These are phyloP conservation scores for Sporothrix curviconia DNA, from an alignment of 2,329 filamentous ascomycete species.

Conservation along the genomic window DNA sequence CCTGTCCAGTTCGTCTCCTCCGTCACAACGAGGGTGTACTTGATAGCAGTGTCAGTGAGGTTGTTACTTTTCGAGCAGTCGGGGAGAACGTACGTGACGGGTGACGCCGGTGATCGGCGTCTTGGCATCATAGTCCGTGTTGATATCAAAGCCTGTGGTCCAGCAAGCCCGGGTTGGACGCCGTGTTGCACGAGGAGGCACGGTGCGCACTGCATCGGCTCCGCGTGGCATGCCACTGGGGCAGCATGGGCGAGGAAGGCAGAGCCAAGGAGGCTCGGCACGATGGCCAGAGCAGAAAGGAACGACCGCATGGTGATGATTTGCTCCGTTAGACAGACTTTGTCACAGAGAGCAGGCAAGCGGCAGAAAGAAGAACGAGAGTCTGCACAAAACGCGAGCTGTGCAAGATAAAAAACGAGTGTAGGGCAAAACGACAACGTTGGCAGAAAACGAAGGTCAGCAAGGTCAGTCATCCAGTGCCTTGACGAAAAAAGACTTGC, in stretches of 20 bases:
- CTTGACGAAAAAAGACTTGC: background rate
- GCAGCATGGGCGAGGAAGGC: slow-evolving; percentile 3
- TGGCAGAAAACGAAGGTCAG: slow-evolving; percentile 1
- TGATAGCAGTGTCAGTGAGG: background rate
- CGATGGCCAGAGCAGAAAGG: slow-evolving; percentile 10
- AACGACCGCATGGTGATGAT: slow-evolving; percentile 6
- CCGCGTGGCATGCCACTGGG: background rate
- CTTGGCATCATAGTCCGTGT: slow-evolving; percentile 19
- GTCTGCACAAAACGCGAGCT: background rate
- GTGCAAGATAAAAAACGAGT: background rate
- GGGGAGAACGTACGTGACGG: background rate
- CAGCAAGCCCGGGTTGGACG: slow-evolving; percentile 17
- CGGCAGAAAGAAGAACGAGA: background rate
- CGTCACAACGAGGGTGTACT: slow-evolving; percentile 18
- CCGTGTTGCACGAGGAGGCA: slow-evolving; percentile 13
- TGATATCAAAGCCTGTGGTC: slow-evolving; percentile 14
- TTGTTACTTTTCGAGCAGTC: background rate
- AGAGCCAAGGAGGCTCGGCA: slow-evolving; percentile 13
- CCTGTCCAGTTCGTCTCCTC: slow-evolving; percentile 17
- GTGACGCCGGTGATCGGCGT: slow-evolving; percentile 15
- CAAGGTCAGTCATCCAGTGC: background rate
- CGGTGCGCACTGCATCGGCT: no score
- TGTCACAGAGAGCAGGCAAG: background rate
- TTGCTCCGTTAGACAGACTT: background rate
- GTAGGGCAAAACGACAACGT: background rate